Conservation (phyloP, 441 rosid species). For the Syzygium syzygioides region DNA sequence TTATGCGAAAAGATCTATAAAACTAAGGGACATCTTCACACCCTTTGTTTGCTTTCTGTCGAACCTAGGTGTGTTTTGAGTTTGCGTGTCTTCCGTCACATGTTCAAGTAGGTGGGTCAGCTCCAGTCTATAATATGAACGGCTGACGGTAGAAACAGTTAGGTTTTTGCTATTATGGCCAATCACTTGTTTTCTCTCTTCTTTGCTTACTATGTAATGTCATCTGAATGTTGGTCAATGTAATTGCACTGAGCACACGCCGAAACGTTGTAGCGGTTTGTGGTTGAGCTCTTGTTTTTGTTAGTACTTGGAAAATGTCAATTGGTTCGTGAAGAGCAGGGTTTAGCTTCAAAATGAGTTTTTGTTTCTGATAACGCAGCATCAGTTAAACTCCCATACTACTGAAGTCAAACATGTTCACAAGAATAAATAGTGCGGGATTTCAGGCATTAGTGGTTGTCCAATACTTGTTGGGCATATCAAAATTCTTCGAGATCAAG, state of each 20-base stretch:
- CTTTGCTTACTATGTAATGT: not conserved
- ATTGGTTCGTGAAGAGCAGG: not conserved
- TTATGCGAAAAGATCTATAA: not conserved
- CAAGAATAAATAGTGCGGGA: not conserved
- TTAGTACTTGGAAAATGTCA: not conserved
- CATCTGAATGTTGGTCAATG: not conserved
- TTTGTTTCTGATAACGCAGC: not conserved
- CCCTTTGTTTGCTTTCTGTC: not conserved
- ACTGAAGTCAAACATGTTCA: not conserved
- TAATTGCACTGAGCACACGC: not conserved
- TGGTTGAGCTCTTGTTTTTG: not conserved
- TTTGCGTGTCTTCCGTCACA: not conserved
- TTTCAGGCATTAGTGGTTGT: not conserved
- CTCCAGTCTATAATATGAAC: not conserved
- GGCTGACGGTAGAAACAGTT: not conserved
- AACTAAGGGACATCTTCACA: not conserved
- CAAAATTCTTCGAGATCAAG: not conserved
- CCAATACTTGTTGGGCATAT: not conserved
- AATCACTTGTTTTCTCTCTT: not conserved
- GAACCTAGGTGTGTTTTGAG: not conserved
- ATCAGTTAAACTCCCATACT: not conserved
- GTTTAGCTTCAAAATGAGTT: not conserved
- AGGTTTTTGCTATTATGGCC: not conserved
- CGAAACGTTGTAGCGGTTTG: not conserved
- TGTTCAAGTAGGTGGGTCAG: not conserved